phyloP scores from a whole-genome alignment of 2,329 filamentous ascomycete genomes.

The Teratosphaeria gauchensis region DNA sequence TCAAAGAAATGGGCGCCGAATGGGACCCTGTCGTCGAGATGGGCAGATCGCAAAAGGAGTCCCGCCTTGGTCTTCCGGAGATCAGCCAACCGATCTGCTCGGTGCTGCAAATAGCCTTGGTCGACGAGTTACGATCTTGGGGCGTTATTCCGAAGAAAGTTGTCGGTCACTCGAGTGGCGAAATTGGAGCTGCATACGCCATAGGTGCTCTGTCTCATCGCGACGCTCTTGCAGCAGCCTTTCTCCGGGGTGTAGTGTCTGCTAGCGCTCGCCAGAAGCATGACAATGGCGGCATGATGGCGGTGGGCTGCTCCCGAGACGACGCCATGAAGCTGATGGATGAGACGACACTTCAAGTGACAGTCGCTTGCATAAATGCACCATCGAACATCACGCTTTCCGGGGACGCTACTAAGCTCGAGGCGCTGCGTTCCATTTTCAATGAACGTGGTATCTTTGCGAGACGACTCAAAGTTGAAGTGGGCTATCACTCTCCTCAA shows the following conservation, averaged over 20 bases:
- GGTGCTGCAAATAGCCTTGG: constrained; percentile 43
- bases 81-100: constrained; percentile 47
- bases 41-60: constrained; percentile 1
- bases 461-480: too few relatives aligned
- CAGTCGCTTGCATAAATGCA: too few relatives aligned
- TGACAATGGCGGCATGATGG: not conserved
- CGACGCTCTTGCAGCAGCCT: constrained; percentile 11
- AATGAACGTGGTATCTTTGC: too few relatives aligned
- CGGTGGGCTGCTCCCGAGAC: not conserved
- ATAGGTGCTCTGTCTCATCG: constrained; percentile 11
- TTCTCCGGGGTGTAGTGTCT: constrained; percentile 11
- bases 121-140: constrained; percentile 28
- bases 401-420: too few relatives aligned
- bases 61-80: constrained; percentile 12
- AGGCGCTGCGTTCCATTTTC: too few relatives aligned
- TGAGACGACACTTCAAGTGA: too few relatives aligned
- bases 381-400: too few relatives aligned
- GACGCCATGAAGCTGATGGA: not conserved
- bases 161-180: constrained; percentile 24
- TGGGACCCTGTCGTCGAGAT: constrained; percentile 6
- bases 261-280: not conserved
- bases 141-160: constrained; percentile 14
- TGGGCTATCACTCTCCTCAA: too few relatives aligned
- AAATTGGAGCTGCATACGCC: constrained; percentile 27
- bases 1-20: not conserved